phyloP scores from a whole-genome alignment of 1,284 basidiomycete species.

The Moesziomyces parantarcticus region DNA sequence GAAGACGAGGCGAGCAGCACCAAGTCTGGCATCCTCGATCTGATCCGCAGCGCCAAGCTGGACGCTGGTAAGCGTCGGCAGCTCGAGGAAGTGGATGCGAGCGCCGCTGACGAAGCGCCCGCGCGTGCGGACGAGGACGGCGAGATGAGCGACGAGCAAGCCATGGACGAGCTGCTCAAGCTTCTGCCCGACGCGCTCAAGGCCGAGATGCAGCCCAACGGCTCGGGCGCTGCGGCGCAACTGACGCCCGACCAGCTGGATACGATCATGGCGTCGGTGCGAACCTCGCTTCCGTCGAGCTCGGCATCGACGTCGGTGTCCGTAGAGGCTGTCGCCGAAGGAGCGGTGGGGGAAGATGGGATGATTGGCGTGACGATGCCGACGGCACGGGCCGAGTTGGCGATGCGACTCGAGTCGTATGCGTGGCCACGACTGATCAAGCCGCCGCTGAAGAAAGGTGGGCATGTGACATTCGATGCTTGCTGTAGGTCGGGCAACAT shows the following conservation, averaged over 20 bases:
- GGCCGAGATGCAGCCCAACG: slow-evolving; percentile 17
- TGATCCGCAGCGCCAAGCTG: slow-evolving; percentile 36
- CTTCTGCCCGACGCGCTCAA: slow-evolving; percentile 44
- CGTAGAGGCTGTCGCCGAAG: not conserved
- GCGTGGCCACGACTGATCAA: slow-evolving; percentile 89
- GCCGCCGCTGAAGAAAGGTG: slow-evolving; percentile 88
- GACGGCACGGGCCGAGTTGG: slow-evolving; percentile 19
- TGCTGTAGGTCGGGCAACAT: slow-evolving; percentile 87
- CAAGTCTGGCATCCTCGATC: slow-evolving; percentile 55
- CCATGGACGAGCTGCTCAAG: slow-evolving; percentile 40
- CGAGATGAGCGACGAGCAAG: slow-evolving; percentile 32
- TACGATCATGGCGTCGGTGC: slow-evolving; percentile 32
- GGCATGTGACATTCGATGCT: slow-evolving; percentile 91
- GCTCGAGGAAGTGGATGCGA: slow-evolving; percentile 31
- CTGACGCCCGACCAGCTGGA: slow-evolving; percentile 38
- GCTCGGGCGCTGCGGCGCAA: not conserved
- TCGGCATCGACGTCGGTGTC: not conserved
- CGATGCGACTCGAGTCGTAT: slow-evolving; percentile 54
- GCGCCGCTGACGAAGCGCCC: slow-evolving; percentile 4
- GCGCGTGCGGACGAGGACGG: not conserved
- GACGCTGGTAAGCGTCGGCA: slow-evolving; percentile 11
- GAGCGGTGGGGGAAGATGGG: slow-evolving; percentile 3
- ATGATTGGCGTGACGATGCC: slow-evolving; percentile 7
- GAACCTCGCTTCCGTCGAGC: slow-evolving; percentile 3
- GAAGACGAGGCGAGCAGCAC: slow-evolving; percentile 22